Evolutionary conservation across 2,329 filamentous ascomycete genomes (phyloP).

Genomic region (Sclerotinia sclerotiorum): DNA sequence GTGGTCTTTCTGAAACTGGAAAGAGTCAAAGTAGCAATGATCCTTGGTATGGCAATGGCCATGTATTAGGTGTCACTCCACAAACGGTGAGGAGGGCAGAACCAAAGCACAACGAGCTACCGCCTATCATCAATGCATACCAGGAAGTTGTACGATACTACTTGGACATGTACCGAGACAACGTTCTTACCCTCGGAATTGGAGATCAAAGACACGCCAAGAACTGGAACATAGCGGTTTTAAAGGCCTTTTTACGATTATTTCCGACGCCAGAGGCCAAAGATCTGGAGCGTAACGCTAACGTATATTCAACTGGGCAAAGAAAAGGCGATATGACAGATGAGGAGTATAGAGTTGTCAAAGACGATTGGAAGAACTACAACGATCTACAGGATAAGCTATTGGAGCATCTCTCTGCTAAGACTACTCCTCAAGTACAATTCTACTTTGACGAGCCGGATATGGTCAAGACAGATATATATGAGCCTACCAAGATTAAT

Average conservation of each 20-base stretch:
- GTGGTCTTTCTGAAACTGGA: conserved; percentile 30
- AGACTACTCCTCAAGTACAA: conserved; percentile 6
- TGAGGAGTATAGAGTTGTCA: conserved; percentile 12
- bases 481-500: conserved; percentile 15
- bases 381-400: conserved; percentile 13
- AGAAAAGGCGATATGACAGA: conserved; percentile 2
- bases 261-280: conserved; percentile 10
- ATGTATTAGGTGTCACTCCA: conserved; percentile 7
- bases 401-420: conserved; percentile 13
- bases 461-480: conserved; percentile 17
- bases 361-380: conserved; percentile 18
- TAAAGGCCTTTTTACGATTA: conserved; percentile 7
- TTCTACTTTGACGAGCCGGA: conserved; percentile 16
- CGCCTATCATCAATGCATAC: neutral
- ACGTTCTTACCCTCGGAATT: neutral
- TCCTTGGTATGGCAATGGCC: conserved; percentile 17
- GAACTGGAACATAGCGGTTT: neutral
- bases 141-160: neutral
- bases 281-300: conserved; percentile 11
- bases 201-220: conserved; percentile 1
- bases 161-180: neutral
- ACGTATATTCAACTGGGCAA: conserved; percentile 17
- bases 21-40: conserved; percentile 8
- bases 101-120: conserved; percentile 9
- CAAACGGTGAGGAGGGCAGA: neutral